Conservation (phyloP, 495 filamentous ascomycete species). For the Lasiosphaeria miniovina region DNA sequence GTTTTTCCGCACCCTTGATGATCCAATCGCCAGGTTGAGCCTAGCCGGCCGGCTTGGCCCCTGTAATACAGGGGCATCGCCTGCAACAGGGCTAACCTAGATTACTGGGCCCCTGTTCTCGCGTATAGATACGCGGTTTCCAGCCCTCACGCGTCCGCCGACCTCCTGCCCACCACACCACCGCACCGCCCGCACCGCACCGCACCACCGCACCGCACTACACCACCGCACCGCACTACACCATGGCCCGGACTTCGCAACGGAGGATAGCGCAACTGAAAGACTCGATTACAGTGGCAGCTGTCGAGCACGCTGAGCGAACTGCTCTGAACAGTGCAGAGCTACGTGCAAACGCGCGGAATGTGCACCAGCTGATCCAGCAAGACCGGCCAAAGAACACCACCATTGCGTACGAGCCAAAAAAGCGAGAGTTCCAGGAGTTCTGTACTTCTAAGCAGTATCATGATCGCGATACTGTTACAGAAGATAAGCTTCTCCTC, state of each 20-base stretch:
- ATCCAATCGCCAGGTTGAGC: not conserved
- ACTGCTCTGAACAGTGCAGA: conserved; percentile 2
- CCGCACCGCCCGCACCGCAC: too few species aligned
- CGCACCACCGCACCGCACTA: too few species aligned
- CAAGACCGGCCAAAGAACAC: not conserved
- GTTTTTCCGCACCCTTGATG: too few species aligned
- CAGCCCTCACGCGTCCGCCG: not conserved
- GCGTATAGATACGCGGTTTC: not conserved
- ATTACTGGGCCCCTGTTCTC: not conserved
- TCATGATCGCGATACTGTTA: too few species aligned
- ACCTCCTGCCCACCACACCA: not conserved
- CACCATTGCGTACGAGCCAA: too few species aligned
- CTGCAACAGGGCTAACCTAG: not conserved
- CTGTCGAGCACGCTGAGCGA: not conserved
- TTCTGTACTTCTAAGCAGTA: too few species aligned
- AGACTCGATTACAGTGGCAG: not conserved
- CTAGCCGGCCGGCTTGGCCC: not conserved
- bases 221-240: not conserved
- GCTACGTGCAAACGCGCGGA: conserved; percentile 1
- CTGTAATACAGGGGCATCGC: not conserved
- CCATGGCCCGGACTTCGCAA: not conserved
- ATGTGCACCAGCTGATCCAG: not conserved
- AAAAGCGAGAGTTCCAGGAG: too few species aligned
- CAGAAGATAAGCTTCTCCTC: too few species aligned
- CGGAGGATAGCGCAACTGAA: not conserved